phyloP scores from a whole-genome alignment of 345 rosid genomes.

The Dovyalis caffra region DNA sequence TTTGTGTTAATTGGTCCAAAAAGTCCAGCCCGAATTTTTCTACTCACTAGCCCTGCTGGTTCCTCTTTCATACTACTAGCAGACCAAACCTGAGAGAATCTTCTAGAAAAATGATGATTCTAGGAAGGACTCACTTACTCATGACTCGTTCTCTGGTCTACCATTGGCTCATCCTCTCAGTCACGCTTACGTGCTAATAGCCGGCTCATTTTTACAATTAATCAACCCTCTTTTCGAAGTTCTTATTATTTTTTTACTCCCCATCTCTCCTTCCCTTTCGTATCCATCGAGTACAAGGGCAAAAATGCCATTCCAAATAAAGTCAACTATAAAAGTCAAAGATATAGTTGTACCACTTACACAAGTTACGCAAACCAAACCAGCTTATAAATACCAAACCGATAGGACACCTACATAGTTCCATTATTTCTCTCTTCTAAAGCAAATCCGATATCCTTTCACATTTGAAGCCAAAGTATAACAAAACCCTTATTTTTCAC shows the following conservation, averaged over 20 bases:
- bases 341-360: background rate
- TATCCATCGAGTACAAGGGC: constrained; percentile 22
- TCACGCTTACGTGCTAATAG: constrained; percentile 29
- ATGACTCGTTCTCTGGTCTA: constrained; percentile 2
- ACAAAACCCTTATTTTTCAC: background rate
- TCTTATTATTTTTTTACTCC: background rate
- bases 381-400: constrained; percentile 3
- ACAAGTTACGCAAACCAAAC: constrained; percentile 6
- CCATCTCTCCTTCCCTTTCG: background rate
- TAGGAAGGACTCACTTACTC: constrained; percentile 1
- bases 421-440: background rate
- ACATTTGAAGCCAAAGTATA: background rate
- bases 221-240: background rate
- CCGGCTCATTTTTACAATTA: background rate
- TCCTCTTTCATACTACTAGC: background rate
- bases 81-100: background rate
- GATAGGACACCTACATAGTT: background rate
- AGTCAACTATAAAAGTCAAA: constrained; percentile 41
- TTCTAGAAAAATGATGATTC: constrained; percentile 21
- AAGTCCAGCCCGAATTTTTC: background rate
- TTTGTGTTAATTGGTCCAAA: background rate
- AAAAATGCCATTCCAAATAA: constrained; percentile 23
- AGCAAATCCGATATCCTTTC: background rate
- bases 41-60: background rate
- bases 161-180: constrained; percentile 22